These are phyloP conservation scores for Priceomyces melissophilus DNA, from an alignment of 805 yeast genomes.

Conservation along the genomic window DNA sequence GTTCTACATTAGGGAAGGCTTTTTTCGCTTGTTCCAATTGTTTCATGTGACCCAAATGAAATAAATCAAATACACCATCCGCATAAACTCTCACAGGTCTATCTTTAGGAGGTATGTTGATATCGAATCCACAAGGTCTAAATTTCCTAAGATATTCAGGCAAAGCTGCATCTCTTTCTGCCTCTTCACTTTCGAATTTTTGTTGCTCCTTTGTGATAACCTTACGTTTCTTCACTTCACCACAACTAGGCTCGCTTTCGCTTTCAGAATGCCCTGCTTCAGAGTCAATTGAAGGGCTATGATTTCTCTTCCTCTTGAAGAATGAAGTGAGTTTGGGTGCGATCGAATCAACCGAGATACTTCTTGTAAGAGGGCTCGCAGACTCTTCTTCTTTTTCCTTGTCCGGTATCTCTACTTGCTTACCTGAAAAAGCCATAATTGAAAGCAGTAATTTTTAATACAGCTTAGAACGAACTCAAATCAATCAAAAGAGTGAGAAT, in stretches of 20 bases:
- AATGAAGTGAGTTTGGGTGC: slow-evolving; percentile 35
- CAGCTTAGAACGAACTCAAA: too few relatives aligned
- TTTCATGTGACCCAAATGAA: slow-evolving; percentile 97
- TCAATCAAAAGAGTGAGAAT: too few relatives aligned
- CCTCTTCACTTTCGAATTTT: slow-evolving; percentile 47
- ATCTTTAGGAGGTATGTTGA: slow-evolving; percentile 80
- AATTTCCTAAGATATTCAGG: slow-evolving; percentile 71
- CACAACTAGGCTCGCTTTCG: slow-evolving; percentile 12
- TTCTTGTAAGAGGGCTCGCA: slow-evolving; percentile 22
- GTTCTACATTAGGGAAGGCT: slow-evolving; percentile 75
- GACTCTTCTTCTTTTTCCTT: slow-evolving; percentile 3
- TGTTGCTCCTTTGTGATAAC: slow-evolving; percentile 24
- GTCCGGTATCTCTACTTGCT: not conserved
- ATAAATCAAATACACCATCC: slow-evolving; percentile 95
- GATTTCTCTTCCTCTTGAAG: slow-evolving; percentile 23
- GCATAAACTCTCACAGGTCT: slow-evolving; percentile 94
- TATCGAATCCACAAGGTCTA: slow-evolving; percentile 74
- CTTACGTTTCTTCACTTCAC: slow-evolving; percentile 18
- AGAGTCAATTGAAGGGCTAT: slow-evolving; percentile 11
- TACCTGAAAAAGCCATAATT: slow-evolving; percentile 4
- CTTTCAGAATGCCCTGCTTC: slow-evolving; percentile 14
- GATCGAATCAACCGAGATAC: slow-evolving; percentile 39
- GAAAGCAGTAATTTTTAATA: too few relatives aligned
- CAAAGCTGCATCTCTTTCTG: slow-evolving; percentile 56
- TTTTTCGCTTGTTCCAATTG: slow-evolving; percentile 97